Percentiles rank a stretch among this genome's conserved stretches.
These are phyloP conservation scores for Kluyveromyces wickerhamii DNA, from an alignment of 805 yeast species.

Conservation along the genomic window DNA sequence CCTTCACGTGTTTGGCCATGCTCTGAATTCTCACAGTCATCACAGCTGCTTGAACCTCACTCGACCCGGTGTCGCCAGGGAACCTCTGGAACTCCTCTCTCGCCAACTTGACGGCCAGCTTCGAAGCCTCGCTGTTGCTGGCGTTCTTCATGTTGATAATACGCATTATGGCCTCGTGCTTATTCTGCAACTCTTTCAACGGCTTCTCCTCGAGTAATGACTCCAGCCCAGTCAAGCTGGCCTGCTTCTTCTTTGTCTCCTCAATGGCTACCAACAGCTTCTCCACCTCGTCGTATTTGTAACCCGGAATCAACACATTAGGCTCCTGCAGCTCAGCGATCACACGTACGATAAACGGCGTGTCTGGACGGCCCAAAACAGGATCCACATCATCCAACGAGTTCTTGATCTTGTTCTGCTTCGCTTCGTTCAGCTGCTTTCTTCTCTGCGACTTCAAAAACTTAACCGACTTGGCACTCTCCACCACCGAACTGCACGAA, in stretches of 20 bases:
- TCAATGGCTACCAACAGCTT: constrained; percentile 56
- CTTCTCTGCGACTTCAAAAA: constrained; percentile 29
- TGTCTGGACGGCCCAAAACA: constrained; percentile 63
- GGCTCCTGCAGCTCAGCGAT: constrained; percentile 61
- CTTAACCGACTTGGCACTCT: constrained; percentile 24
- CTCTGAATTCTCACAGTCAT: constrained; percentile 74
- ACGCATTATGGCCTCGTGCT: constrained; percentile 61
- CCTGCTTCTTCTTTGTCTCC: constrained; percentile 22
- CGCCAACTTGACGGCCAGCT: constrained; percentile 57
- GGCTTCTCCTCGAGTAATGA: constrained; percentile 11
- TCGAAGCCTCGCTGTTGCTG: constrained; percentile 45
- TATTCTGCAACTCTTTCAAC: constrained; percentile 41
- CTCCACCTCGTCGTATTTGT: constrained; percentile 58
- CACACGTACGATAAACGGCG: constrained; percentile 62
- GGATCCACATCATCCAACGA: constrained; percentile 57
- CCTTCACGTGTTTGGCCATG: constrained; percentile 63
- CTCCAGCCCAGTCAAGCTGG: constrained; percentile 21
- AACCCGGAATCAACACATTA: constrained; percentile 51
- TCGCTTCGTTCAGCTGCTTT: constrained; percentile 30
- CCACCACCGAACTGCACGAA: constrained; percentile 6
- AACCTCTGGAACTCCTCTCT: constrained; percentile 70
- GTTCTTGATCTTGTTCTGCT: constrained; percentile 23
- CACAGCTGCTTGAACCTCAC: constrained; percentile 94
- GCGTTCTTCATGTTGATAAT: constrained; percentile 71
- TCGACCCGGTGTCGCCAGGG: constrained; percentile 89